Conservation (phyloP, 192 early-diverging fungal genomes). For the Rhizoclosmatium sp. region DNA sequence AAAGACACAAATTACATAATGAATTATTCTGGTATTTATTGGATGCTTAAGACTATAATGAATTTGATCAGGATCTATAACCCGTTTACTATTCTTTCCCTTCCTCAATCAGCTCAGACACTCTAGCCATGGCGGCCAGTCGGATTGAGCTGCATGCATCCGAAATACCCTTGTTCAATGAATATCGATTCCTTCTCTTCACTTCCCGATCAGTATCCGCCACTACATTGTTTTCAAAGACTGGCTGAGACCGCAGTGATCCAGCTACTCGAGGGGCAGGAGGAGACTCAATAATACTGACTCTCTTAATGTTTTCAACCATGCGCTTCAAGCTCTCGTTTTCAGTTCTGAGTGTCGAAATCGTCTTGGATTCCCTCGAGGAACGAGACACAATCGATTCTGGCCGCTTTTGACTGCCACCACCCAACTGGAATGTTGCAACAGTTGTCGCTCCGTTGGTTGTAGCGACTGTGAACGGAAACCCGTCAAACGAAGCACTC, state of each 20-base stretch:
- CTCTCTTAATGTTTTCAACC: not conserved
- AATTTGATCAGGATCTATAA: too few relatives aligned
- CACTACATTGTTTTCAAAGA: slow-evolving; percentile 32
- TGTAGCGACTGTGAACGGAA: slow-evolving; percentile 5
- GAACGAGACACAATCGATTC: not conserved
- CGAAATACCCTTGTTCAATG: not conserved
- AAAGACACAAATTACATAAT: too few relatives aligned
- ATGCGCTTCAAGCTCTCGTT: slow-evolving; percentile 19
- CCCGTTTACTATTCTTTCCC: too few relatives aligned
- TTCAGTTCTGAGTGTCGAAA: slow-evolving; percentile 14
- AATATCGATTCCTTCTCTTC: slow-evolving; percentile 40
- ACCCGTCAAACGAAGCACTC: not conserved
- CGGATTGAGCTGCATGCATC: not conserved
- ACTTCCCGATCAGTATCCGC: slow-evolving; percentile 50
- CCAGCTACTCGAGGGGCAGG: not conserved
- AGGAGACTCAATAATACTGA: not conserved
- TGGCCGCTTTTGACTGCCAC: not conserved
- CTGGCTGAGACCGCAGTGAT: not conserved
- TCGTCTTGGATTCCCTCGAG: not conserved
- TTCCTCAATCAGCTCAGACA: too few relatives aligned
- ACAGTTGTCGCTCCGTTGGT: slow-evolving; percentile 4
- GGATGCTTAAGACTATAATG: too few relatives aligned
- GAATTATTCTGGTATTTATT: too few relatives aligned
- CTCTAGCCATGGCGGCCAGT: not conserved
- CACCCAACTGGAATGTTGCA: slow-evolving; percentile 14